Base-by-base conservation (phyloP, 1,284 basidiomycete species). In the Austroboletus niveus region DNA sequence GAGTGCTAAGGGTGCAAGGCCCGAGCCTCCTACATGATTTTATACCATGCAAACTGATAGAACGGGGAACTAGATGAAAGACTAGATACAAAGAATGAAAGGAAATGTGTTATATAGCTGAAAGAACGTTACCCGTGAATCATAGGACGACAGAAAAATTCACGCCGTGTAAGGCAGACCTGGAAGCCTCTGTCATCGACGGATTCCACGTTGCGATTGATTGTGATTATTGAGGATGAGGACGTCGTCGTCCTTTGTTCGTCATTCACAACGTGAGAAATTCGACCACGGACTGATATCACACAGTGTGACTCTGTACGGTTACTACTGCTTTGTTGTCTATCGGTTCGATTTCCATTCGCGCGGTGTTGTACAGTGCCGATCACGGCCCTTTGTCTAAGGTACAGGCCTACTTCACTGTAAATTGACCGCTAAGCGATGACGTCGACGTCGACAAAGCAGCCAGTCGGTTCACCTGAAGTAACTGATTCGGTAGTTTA, bases 81-180 rank as follows among this genome's bases (percentile, higher is more conserved):
- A 39, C 41, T 45, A n/a, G 31, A 34, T 42, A 63, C 53, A 61
- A 61, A 65, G 60, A 62, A 41, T 53, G 53, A 56, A 60, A 61
- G 59, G 43, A 48, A 32, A 48, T 29, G 48, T 46, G 34, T 36
- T 11, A 5, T 12, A 20, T 24, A 39, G 30, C 22, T 62, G 48
- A 61, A 60, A 61, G 60, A 52, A 49, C 45, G 42, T 35, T 27
- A 30, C 24, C 10, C 20, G 22, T 48, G 31, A 39, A 42, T 24
- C 42, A 45, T 7, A 34, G 35, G 14, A 41, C 36, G 17, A 27
- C n/a, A 17, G 2, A 36, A 15, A 45, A 48, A 24, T 24, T 32
- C 34, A 35, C 34, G 12, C 8, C 32, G 14, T 9, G 32, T 6
- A 27, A 34, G 9, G 32, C 15, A 11, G 48, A 34, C 47, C 42